Percentiles rank a stretch among this genome's conserved stretches.
phyloP scores from a whole-genome alignment of 495 filamentous ascomycete genomes.

The Xylaria longipes region DNA sequence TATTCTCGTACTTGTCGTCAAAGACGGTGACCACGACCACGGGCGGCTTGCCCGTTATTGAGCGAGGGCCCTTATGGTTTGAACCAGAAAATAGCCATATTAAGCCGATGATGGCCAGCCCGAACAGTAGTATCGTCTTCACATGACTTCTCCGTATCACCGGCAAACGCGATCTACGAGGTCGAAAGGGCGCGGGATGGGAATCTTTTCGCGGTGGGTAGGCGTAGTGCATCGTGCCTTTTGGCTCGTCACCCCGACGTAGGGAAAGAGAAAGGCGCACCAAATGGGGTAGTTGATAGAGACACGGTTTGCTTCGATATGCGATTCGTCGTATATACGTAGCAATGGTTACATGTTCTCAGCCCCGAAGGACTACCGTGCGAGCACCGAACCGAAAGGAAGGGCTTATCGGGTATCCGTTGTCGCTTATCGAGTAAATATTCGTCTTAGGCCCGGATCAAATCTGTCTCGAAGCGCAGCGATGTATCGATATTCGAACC shows the following conservation, averaged over 20 bases:
- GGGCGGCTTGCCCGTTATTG: constrained; percentile 71
- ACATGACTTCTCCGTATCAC: constrained; percentile 70
- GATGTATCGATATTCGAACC: not conserved
- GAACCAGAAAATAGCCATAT: constrained; percentile 66
- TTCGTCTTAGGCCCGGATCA: not conserved
- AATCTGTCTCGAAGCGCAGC: constrained; percentile 9
- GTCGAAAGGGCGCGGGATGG: constrained; percentile 65
- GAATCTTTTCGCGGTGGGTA: constrained; percentile 83
- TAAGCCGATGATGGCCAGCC: constrained; percentile 61
- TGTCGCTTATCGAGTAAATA: not conserved
- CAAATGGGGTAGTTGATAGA: not conserved
- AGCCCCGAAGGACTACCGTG: constrained; percentile 11
- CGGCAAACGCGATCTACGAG: constrained; percentile 66
- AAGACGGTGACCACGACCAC: constrained; percentile 89
- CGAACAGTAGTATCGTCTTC: constrained; percentile 65
- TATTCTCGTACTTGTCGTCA: constrained; percentile 66
- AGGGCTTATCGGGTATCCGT: not conserved
- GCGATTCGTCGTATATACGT: constrained; percentile 3
- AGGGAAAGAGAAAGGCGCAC: constrained; percentile 1
- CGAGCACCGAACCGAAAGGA: constrained; percentile 4
- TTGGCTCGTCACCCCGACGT: constrained; percentile 17
- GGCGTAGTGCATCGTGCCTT: constrained; percentile 82
- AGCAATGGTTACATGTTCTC: constrained; percentile 7
- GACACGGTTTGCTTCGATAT: constrained; percentile 1
- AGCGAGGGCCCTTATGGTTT: constrained; percentile 40